Conservation (phyloP, 2,329 filamentous ascomycete genomes). For the Kalmusia sp. region DNA sequence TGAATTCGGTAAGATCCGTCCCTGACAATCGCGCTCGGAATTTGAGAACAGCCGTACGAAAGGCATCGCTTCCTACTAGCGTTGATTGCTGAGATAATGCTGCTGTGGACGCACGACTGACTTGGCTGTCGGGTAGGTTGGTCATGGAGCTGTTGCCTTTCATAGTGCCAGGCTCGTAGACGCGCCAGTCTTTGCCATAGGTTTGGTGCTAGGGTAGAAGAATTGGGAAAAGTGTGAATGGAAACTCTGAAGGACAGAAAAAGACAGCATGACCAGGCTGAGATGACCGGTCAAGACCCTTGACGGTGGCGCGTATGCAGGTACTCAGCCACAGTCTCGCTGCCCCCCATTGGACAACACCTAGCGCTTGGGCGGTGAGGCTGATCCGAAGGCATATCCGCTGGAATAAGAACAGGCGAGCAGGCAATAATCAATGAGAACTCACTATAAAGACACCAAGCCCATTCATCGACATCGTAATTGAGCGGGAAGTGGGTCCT, state of each 20-base stretch:
- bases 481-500: neutral
- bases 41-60: slow-evolving; percentile 18
- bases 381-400: slow-evolving; percentile 6
- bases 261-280: neutral
- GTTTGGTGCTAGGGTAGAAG: neutral
- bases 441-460: neutral
- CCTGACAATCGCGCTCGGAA: slow-evolving; percentile 23
- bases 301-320: slow-evolving; percentile 9
- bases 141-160: neutral
- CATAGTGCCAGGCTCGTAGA: neutral
- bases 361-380: slow-evolving; percentile 6
- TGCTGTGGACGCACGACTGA: slow-evolving; percentile 19
- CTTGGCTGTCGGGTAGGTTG: slow-evolving; percentile 1
- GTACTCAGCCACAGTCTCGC: slow-evolving; percentile 13
- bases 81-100: slow-evolving; percentile 22
- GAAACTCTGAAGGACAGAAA: neutral
- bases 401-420: neutral
- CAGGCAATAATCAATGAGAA: neutral
- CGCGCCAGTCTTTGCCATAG: no score
- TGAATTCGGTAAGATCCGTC: slow-evolving; percentile 20
- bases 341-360: slow-evolving; percentile 5
- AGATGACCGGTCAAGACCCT: slow-evolving; percentile 7
- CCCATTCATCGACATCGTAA: neutral
- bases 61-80: slow-evolving; percentile 14
- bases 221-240: neutral